phyloP scores from a whole-genome alignment of 2,329 filamentous ascomycete species.

The Tricladium varicosporioides region DNA sequence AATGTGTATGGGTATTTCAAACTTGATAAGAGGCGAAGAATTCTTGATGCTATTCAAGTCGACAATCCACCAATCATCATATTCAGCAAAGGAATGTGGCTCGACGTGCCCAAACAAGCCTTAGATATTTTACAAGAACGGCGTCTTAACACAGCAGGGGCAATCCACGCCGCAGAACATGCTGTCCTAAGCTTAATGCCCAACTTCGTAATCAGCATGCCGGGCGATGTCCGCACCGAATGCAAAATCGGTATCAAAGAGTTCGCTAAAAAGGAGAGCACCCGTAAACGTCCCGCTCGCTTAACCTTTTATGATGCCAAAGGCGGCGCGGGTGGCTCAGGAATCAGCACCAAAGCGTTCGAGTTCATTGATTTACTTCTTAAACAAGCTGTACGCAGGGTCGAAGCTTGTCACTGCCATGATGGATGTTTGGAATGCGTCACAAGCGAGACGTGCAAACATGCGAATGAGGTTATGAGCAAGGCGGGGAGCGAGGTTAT shows the following conservation, averaged over 20 bases:
- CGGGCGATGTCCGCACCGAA: slow-evolving; percentile 89
- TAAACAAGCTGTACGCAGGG: slow-evolving; percentile 69
- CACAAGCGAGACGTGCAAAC: slow-evolving; percentile 77
- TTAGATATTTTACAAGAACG: slow-evolving; percentile 74
- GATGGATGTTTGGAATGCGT: slow-evolving; percentile 90
- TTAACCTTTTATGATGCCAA: slow-evolving; percentile 95
- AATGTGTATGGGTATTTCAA: slow-evolving; percentile 98
- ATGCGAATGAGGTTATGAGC: slow-evolving; percentile 89
- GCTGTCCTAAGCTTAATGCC: slow-evolving; percentile 84
- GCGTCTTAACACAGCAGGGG: slow-evolving; percentile 77
- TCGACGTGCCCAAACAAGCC: slow-evolving; percentile 79
- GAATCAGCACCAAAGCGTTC: slow-evolving; percentile 90
- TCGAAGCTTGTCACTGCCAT: slow-evolving; percentile 73
- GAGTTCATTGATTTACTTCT: slow-evolving; percentile 84
- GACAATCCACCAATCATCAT: slow-evolving; percentile 90
- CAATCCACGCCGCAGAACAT: slow-evolving; percentile 94
- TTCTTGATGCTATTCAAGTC: slow-evolving; percentile 88
- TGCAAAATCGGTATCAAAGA: slow-evolving; percentile 90
- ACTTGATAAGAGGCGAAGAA: slow-evolving; percentile 78
- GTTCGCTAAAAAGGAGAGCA: slow-evolving; percentile 67
- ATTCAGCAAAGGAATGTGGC: slow-evolving; percentile 88
- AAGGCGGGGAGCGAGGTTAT: slow-evolving; percentile 85
- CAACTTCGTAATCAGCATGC: slow-evolving; percentile 85
- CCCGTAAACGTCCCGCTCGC: slow-evolving; percentile 79
- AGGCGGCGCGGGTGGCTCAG: slow-evolving; percentile 77